Base-by-base conservation (phyloP, 2,329 filamentous ascomycete genomes). In the Colletotrichum liaoningense region DNA sequence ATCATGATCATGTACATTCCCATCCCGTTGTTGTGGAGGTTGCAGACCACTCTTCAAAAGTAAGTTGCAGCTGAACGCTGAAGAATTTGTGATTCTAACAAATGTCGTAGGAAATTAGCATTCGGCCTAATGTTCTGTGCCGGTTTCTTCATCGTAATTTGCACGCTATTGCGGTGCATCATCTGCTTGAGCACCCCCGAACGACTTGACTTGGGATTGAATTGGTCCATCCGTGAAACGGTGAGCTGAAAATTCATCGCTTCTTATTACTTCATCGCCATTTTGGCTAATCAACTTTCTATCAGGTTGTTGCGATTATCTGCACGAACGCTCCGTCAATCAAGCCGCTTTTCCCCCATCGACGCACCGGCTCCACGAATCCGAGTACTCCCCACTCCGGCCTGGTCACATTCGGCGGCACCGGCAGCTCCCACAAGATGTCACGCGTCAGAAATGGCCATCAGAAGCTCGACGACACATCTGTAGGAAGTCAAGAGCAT, bases 181-280 rank as follows among this genome's bases (percentile, higher is more conserved):
- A 75, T 69, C 38, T 71, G 66, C 30, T 24, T 75, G 38, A 55
- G 49, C 12, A 72, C 65, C 11, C 58, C 72, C 5, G 70, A 69
- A n/a, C 67, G 70, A 42, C 65, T 71, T 46, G 65, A 73, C 42
- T 26, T 69, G 4, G 69, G 69, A 16, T 5, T 72, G 5, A 72
- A 67, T 28, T 77, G 76, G 76, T 73, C 72, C 2, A 72, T 73
- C n/a, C 71, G 75, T 7, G 76, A 77, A 63, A 73, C 69, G 4
- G 69, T 69, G 14, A 57, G 42, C 5, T 8, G 1, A 8, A 16
- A 1, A 42, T 5, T 7, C 16, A 19, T 19, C 14, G 5, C 16
- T 26, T 28, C 26, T 19, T 16, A 11, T 11, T 22, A 14, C n/a
- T 11, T 12, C 11, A 9, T 42, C 11, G 8, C 11, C n/a, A 8